Evolutionary conservation across 2,329 filamentous ascomycete genomes (phyloP), one percentile per base, ranked within the genome.

Genomic region (Botryosphaeria dothidea): DNA sequence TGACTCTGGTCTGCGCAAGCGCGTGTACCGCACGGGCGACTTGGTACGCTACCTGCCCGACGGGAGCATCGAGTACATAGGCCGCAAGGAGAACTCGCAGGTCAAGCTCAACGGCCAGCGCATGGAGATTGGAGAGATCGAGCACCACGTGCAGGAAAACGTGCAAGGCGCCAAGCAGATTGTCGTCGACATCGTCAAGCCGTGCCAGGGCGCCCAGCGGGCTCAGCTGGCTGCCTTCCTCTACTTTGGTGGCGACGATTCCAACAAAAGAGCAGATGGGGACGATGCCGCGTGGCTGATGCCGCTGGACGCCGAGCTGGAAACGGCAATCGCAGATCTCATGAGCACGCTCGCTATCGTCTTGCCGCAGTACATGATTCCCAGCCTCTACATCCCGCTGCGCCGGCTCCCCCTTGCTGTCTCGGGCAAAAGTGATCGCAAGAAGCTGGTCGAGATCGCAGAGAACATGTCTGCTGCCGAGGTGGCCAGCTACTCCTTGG

Each of bases 371-470:
- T 54, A 54, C 31, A 54, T 54, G 49, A 36, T 54, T 7, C 49
- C 49, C 15, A 54, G 29, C n/a, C n/a, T 34, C 19, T 54, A 36
- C 31, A 23, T 54, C 4, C 49, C 49, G 8, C 49, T 54, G 31
- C 29, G 54, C 13, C 38, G n/a, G 17, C 17, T 54, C 3, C 49
- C 80, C 19, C 75, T 83, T 17, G 77, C 80, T 5, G 75, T 80
- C 17, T 77, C 84, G 2, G 67, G 31, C 49, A 54, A 54, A 29
- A 34, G 82, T 61, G 78, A 77, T 23, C 69, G 81, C 21, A 74
- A 76, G 27, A 70, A 67, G 8, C 65, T 73, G 13, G 56, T 65
- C 1, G 49, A 34, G 9, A 65, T 70, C 0, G 70, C 71, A 17
- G 70, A 69, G 17, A 71, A 70, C 74, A 21, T 19, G 49, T 34